A percentile compares a stretch with the other conserved stretches of the same genome.
Conservation (phyloP, 352 stramenopile species). For the Pythium vanterpoolii region DNA sequence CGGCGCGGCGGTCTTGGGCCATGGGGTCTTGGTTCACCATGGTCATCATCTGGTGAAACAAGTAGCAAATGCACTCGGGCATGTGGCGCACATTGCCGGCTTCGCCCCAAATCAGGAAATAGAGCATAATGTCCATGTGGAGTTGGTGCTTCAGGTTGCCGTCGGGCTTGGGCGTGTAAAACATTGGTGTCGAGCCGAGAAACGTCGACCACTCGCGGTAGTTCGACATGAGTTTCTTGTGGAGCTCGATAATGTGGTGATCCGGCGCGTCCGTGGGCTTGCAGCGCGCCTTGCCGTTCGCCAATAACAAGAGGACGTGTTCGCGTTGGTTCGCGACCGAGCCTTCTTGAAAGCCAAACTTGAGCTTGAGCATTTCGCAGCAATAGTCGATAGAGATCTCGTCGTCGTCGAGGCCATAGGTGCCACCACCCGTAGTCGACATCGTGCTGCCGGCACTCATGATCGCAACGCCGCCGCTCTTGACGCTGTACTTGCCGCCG, state of each 20-base stretch:
- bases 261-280: constrained; percentile 42
- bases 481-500: constrained; percentile 20
- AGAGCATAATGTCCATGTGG: constrained; percentile 77
- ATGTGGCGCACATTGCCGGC: constrained; percentile 85
- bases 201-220: constrained; percentile 94
- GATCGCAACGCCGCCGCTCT: constrained; percentile 7
- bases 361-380: constrained; percentile 70
- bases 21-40: constrained; percentile 58
- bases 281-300: constrained; percentile 67
- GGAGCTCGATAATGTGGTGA: constrained; percentile 60
- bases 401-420: constrained; percentile 47
- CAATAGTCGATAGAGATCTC: constrained; percentile 81
- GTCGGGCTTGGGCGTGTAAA: constrained; percentile 48
- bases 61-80: constrained; percentile 87
- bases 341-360: constrained; percentile 84
- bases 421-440: background rate
- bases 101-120: constrained; percentile 82
- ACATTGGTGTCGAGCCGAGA: constrained; percentile 72
- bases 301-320: constrained; percentile 74
- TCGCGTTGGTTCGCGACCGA: constrained; percentile 83
- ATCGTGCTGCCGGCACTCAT: constrained; percentile 6
- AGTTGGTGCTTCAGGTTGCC: constrained; percentile 37
- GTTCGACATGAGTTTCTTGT: constrained; percentile 88
- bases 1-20: constrained; percentile 40
- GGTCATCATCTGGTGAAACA: constrained; percentile 76